These are phyloP conservation scores for Xylaria longipes DNA, from an alignment of 495 filamentous ascomycete genomes.

Conservation along the genomic window DNA sequence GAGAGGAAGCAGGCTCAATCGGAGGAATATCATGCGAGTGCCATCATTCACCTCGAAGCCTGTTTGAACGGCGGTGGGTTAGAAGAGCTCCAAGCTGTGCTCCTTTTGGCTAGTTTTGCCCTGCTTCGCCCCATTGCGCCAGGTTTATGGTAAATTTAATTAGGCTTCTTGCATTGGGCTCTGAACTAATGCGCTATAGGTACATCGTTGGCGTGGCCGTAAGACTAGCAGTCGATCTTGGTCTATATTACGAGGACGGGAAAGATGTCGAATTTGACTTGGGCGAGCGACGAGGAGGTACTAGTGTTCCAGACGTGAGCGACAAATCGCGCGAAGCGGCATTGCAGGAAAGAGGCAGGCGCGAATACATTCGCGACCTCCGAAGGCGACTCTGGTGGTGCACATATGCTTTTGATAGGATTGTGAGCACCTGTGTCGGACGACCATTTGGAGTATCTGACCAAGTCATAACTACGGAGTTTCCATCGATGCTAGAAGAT, in stretches of 20 bases:
- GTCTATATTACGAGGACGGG: conserved; percentile 91
- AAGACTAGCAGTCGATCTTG: conserved; percentile 87
- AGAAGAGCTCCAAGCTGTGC: conserved; percentile 90
- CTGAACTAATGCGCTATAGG: conserved; percentile 38
- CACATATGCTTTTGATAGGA: conserved; percentile 89
- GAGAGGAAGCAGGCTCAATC: conserved; percentile 75
- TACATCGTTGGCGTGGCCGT: conserved; percentile 96
- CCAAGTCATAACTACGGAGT: conserved; percentile 92
- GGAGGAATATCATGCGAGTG: conserved; percentile 95
- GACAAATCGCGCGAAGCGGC: conserved; percentile 42
- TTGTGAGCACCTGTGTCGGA: conserved; percentile 91
- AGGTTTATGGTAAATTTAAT: conserved; percentile 70
- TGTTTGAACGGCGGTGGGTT: conserved; percentile 84
- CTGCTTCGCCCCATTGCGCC: conserved; percentile 89
- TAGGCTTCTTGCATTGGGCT: background rate
- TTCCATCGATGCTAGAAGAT: conserved; percentile 87
- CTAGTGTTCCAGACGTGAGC: conserved; percentile 14
- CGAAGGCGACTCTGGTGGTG: conserved; percentile 95
- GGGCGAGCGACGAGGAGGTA: conserved; percentile 4
- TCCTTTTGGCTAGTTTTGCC: conserved; percentile 90
- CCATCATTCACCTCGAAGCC: conserved; percentile 87
- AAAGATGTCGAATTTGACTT: conserved; percentile 65
- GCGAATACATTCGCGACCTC: conserved; percentile 87
- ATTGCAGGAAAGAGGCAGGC: conserved; percentile 67
- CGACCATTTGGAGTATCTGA: conserved; percentile 93